Evolutionary conservation across 805 yeast species (phyloP), one percentile per base, ranked within the genome.

Genomic region (Lipomyces yamanashiensis): DNA sequence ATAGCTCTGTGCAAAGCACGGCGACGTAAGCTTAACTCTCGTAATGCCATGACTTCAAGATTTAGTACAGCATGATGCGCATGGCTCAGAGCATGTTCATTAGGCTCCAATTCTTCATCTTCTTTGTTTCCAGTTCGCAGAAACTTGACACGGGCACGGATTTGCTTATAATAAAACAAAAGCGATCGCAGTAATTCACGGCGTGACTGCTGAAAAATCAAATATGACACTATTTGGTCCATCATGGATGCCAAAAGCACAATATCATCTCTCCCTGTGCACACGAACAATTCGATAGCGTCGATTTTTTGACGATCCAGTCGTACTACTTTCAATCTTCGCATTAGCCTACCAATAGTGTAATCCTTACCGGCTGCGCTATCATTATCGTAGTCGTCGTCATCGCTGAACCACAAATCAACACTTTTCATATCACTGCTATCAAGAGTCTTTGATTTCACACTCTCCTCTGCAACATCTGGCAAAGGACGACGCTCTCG

Each of bases 251-350:
- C 50, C 21, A 66, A 54, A 12, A 64, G 53, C 7, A 58, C 63
- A 19, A 66, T 54, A 9, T 63, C 69, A 10, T 66, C 69, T 1
- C 51, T 61, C 15, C 69, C 66, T 6, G 44, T 41, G 21, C 45
- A 48, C 10, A 63, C 61, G 52, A 68, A 68, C 23, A 37, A 23
- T 52, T 56, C 65, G 13, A 68, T 54, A 12, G 60, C 53, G 12
- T 61, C 63, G 19, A 68, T 61, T 50, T 67, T 68, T 53, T 68
- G 63, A 7, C 71, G 62, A 49, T 68, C 71, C 17, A 68, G 49
- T 17, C 70, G 61, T 9, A 61, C 44, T 19, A 58, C 50, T 17
- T 56, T 55, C 17, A 68, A 50, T 19, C 55, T 41, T 4, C 56
- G 53, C 39, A 68, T 39, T 7, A 68, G 54, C 2, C 45, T 28